Conservation (phyloP, 257 asterid species). For the Petrea volubilis region DNA sequence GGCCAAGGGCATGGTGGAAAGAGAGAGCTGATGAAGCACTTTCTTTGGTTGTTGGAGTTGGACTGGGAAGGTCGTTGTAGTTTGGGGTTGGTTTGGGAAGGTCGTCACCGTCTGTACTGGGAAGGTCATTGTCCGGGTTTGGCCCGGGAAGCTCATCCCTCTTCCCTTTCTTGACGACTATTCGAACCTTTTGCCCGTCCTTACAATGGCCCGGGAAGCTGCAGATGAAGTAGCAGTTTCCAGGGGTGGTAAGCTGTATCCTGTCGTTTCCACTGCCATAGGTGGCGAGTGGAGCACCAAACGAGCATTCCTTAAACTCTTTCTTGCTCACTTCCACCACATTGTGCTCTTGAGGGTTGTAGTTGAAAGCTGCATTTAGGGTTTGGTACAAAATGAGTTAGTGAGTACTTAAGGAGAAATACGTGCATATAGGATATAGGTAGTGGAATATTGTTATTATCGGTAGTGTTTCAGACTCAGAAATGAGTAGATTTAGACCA, state of each 20-base stretch:
- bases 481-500: too few species aligned
- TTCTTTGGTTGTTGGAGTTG: neutral
- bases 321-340: slow-evolving; percentile 30
- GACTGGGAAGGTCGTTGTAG: too few species aligned
- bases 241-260: slow-evolving; percentile 12
- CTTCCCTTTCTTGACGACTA: neutral
- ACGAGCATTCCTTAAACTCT: slow-evolving; percentile 31
- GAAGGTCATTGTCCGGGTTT: too few species aligned
- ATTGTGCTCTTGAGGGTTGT: slow-evolving; percentile 24
- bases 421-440: too few species aligned
- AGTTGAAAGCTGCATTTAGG: slow-evolving; percentile 27
- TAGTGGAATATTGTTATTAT: too few species aligned
- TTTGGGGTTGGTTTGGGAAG: too few species aligned
- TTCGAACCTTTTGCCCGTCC: slow-evolving; percentile 30
- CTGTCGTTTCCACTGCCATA: slow-evolving; percentile 35
- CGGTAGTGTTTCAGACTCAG: too few species aligned
- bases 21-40: neutral
- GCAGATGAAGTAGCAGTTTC: slow-evolving; percentile 35
- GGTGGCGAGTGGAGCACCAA: slow-evolving; percentile 25
- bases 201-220: slow-evolving; percentile 32
- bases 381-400: neutral
- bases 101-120: too few species aligned
- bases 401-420: too few species aligned
- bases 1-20: too few species aligned
- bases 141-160: too few species aligned